phyloP scores from a whole-genome alignment of 2,329 filamentous ascomycete species.

The Trichoderma oligosporum region DNA sequence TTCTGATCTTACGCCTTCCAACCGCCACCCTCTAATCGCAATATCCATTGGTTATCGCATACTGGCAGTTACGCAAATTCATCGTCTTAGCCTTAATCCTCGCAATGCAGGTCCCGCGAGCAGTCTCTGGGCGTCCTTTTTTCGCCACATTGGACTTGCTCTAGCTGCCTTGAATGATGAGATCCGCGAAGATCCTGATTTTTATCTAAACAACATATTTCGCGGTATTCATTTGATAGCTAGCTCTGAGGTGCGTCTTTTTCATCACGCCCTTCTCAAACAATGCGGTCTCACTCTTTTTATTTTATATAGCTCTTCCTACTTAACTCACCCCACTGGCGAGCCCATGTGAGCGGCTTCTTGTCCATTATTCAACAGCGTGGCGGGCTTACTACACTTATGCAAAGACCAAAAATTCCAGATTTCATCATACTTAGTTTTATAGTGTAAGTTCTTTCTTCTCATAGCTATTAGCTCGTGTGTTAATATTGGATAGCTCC shows the following conservation, averaged over 20 bases:
- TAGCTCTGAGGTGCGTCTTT: not conserved
- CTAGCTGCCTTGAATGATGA: conserved; percentile 3
- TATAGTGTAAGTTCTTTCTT: conserved; percentile 5
- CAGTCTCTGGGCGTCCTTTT: conserved; percentile 10
- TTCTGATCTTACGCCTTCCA: not conserved
- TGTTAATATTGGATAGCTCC: not conserved
- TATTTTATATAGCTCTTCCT: not conserved
- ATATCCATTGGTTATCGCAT: conserved; percentile 1
- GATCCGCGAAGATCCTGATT: not conserved
- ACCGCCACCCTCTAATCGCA: conserved; percentile 8
- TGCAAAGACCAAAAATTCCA: not conserved
- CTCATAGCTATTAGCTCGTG: not conserved
- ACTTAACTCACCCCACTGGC: conserved; percentile 7
- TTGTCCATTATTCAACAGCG: not conserved
- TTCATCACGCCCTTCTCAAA: not conserved
- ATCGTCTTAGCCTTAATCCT: conserved; percentile 3
- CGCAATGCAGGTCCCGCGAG: not conserved
- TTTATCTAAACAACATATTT: not conserved
- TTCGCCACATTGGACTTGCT: conserved; percentile 9
- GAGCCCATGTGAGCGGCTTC: conserved; percentile 10
- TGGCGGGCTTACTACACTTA: not conserved
- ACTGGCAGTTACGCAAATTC: not conserved
- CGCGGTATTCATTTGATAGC: conserved; percentile 9
- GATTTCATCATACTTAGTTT: conserved; percentile 2
- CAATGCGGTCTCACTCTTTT: not conserved